These are phyloP conservation scores for Blattamonas nauphoetae DNA, from an alignment of 78 protist species.

Conservation along the genomic window DNA sequence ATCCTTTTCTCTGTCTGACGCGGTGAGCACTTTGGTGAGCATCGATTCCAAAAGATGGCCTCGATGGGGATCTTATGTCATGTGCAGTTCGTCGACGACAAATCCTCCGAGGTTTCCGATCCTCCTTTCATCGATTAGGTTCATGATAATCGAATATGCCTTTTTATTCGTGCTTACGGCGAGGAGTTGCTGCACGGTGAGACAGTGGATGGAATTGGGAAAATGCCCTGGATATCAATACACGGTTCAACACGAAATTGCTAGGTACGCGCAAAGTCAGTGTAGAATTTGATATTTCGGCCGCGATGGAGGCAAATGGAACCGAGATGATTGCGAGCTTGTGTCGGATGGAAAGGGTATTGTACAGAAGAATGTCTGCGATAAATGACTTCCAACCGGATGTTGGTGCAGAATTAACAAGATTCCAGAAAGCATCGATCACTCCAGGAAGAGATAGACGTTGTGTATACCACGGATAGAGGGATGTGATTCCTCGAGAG, in stretches of 20 bases:
- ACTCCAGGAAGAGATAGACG: background rate
- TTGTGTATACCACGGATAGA: background rate
- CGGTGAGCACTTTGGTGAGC: conserved; percentile 41
- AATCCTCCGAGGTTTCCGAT: conserved; percentile 50
- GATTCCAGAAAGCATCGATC: background rate
- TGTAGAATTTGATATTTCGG: conserved; percentile 35
- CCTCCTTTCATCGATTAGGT: conserved; percentile 37
- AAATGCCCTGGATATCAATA: conserved; percentile 31
- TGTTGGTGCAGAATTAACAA: background rate
- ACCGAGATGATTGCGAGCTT: conserved; percentile 48
- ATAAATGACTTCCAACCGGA: background rate
- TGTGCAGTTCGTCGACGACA: conserved; percentile 63
- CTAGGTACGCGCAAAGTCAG: background rate
- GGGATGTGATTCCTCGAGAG: background rate
- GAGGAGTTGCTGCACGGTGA: background rate
- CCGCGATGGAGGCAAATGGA: conserved; percentile 48
- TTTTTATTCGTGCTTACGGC: conserved; percentile 67
- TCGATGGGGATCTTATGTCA: conserved; percentile 28
- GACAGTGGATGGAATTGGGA: conserved; percentile 26
- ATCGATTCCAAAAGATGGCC: conserved; percentile 57
- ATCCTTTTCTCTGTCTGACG: no score
- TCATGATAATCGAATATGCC: conserved; percentile 54
- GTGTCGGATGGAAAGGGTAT: background rate
- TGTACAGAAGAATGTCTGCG: background rate
- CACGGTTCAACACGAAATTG: conserved; percentile 13